phyloP scores from a whole-genome alignment of 352 stramenopile species.

The Phytophthora pluvialis region DNA sequence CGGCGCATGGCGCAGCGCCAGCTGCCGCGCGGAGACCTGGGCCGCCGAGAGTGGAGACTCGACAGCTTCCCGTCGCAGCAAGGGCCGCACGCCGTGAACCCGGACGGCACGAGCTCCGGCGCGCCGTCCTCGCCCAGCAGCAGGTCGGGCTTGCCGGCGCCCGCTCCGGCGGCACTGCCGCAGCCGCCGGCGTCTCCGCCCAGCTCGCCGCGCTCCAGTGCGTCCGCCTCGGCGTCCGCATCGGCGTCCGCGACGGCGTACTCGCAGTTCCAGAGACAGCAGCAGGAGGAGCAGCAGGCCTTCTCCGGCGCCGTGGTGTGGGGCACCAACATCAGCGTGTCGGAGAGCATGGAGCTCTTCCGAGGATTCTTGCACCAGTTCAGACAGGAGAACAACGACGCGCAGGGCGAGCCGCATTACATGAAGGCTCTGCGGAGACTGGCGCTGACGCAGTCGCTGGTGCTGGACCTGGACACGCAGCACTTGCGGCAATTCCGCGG shows the following conservation, averaged over 20 bases:
- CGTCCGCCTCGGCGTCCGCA: constrained; percentile 49
- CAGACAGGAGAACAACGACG: constrained; percentile 34
- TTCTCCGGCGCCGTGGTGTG: constrained; percentile 91
- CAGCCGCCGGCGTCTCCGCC: constrained; percentile 66
- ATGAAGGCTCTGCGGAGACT: constrained; percentile 78
- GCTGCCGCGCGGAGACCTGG: constrained; percentile 78
- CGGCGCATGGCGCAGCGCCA: constrained; percentile 80
- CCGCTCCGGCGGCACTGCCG: constrained; percentile 41
- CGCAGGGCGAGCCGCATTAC: constrained; percentile 74
- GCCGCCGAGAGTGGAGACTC: constrained; percentile 76
- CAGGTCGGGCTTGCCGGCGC: constrained; percentile 14
- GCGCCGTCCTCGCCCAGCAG: constrained; percentile 54
- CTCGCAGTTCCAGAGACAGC: constrained; percentile 39
- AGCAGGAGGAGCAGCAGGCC: constrained; percentile 53
- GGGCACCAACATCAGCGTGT: constrained; percentile 94
- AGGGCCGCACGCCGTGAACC: constrained; percentile 23
- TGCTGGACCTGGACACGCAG: constrained; percentile 93
- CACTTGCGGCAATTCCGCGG: constrained; percentile 86
- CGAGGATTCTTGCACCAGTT: constrained; percentile 91
- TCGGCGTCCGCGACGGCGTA: constrained; percentile 36
- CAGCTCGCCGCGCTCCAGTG: constrained; percentile 66
- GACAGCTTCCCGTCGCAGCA: constrained; percentile 54
- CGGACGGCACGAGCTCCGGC: constrained; percentile 22
- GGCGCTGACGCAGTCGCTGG: constrained; percentile 78
- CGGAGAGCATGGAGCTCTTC: constrained; percentile 92